A percentile compares a stretch with the other conserved stretches of the same genome.
Evolutionary conservation across 371 early-diverging fungal genomes (phyloP).

Genomic region (Lichtheimia ornata): DNA sequence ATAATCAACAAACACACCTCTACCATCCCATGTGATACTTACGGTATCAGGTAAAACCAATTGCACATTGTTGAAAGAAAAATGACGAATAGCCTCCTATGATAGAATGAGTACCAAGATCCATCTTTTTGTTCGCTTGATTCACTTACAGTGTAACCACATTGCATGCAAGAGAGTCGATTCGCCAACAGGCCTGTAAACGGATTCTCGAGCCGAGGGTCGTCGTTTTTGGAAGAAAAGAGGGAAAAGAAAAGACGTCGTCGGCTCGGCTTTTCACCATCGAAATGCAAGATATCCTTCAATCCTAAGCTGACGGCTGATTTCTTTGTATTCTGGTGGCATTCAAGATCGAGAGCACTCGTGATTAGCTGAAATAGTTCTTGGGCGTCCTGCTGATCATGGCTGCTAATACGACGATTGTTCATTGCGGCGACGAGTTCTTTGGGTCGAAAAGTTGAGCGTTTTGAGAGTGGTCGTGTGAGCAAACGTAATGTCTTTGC

Average conservation of each 20-base stretch:
- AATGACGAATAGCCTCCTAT: constrained; percentile 74
- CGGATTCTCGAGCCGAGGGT: constrained; percentile 47
- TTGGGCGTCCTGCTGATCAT: constrained; percentile 91
- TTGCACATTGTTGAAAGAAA: constrained; percentile 72
- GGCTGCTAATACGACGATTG: constrained; percentile 53
- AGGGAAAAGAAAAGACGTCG: background rate
- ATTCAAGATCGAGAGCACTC: constrained; percentile 63
- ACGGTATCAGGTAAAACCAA: constrained; percentile 64
- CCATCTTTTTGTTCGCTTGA: background rate
- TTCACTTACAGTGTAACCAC: constrained; percentile 67
- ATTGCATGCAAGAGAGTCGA: constrained; percentile 73
- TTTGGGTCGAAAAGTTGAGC: constrained; percentile 30
- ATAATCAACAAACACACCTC: background rate
- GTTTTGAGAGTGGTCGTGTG: constrained; percentile 23
- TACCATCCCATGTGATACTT: constrained; percentile 1
- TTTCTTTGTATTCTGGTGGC: background rate
- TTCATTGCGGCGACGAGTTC: constrained; percentile 33
- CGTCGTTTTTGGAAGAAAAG: background rate
- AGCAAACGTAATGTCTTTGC: constrained; percentile 34
- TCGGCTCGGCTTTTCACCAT: background rate
- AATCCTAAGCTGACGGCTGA: background rate
- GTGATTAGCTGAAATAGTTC: constrained; percentile 86
- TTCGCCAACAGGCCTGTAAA: constrained; percentile 71
- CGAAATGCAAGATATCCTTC: background rate
- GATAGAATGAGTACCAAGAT: background rate